phyloP scores from a whole-genome alignment of 139 green algal genomes.

The Chlamydomonas incerta region DNA sequence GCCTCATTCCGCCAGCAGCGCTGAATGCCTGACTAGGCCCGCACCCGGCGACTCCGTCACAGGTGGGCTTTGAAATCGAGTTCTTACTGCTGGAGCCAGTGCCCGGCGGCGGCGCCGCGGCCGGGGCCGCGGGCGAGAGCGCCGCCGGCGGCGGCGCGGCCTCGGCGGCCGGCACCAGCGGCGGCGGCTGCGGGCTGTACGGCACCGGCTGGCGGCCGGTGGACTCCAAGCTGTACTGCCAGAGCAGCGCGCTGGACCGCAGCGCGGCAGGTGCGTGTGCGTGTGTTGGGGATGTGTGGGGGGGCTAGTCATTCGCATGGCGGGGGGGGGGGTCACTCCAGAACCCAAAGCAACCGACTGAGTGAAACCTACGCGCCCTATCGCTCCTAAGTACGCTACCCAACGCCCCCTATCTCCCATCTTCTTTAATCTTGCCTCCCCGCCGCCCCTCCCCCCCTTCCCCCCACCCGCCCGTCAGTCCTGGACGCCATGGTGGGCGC shows the following conservation, averaged over 20 bases:
- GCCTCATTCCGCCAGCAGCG: no score
- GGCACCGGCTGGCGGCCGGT: slow-evolving; percentile 29
- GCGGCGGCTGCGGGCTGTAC: neutral
- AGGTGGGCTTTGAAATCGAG: slow-evolving; percentile 67
- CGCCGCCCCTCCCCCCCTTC: neutral
- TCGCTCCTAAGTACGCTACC: no score
- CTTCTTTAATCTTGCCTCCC: no score
- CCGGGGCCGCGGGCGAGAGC: neutral
- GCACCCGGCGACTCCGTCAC: no score
- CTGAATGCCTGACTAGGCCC: neutral
- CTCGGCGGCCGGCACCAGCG: neutral
- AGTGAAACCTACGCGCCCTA: no score
- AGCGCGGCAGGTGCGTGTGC: no score
- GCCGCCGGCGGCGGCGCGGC: neutral
- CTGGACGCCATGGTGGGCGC: slow-evolving; percentile 64
- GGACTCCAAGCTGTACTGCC: slow-evolving; percentile 60
- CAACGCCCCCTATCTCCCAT: no score
- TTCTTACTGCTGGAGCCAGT: slow-evolving; percentile 61
- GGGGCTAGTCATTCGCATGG: no score
- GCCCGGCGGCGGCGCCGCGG: no score
- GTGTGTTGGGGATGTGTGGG: no score
- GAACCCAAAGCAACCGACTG: no score
- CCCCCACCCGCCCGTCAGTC: slow-evolving; percentile 42
- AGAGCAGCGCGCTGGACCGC: slow-evolving; percentile 30
- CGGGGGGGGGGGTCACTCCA: no score